These are phyloP conservation scores for Saccharomycopsis sp. DNA, from an alignment of 805 yeast genomes.

Conservation along the genomic window DNA sequence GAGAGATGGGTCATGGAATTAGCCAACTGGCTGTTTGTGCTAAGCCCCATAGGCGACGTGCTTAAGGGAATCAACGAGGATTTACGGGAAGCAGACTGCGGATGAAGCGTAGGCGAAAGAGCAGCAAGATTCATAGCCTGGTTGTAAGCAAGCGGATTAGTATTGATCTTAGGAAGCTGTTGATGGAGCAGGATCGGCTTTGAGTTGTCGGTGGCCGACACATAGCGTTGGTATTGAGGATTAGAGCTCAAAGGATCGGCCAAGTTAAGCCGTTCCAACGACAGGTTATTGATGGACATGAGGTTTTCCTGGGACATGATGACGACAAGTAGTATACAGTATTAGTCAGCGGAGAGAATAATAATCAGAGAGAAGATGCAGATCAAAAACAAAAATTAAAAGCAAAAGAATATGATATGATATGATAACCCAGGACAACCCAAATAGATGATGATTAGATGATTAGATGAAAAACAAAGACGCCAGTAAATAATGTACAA, in stretches of 20 bases:
- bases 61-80: constrained; percentile 8
- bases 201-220: background rate
- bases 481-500: background rate
- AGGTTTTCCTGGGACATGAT: constrained; percentile 6
- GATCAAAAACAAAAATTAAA: background rate
- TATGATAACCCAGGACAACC: background rate
- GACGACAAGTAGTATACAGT: background rate
- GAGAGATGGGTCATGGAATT: constrained; percentile 15
- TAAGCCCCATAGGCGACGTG: constrained; percentile 12
- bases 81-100: constrained; percentile 15
- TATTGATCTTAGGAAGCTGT: constrained; percentile 18
- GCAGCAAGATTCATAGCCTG: constrained; percentile 10
- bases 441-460: background rate
- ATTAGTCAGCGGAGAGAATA: background rate
- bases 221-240: constrained; percentile 8
- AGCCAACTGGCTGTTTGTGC: constrained; percentile 4
- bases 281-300: constrained; percentile 4
- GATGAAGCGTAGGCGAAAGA: constrained; percentile 17
- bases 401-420: background rate
- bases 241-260: background rate
- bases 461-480: background rate
- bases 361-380: background rate
- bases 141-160: constrained; percentile 5
- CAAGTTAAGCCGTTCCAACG: constrained; percentile 3
- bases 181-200: constrained; percentile 17